Base-by-base conservation (phyloP, 257 asterid species). In the Solanum etuberosum region DNA sequence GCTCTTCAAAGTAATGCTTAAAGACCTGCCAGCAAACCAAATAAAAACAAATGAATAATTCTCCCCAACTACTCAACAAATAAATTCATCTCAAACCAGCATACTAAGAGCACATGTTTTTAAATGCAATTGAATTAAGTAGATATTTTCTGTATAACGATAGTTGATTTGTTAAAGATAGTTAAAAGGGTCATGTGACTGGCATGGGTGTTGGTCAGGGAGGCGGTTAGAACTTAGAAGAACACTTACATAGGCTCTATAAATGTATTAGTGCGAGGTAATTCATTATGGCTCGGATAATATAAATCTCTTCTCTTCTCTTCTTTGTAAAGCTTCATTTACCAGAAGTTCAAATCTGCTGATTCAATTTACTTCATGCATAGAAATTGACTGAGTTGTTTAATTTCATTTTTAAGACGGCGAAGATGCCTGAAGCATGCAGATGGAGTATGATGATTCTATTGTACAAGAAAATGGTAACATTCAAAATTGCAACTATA, bases 1-100 rank as follows among this genome's bases (percentile, higher is more conserved):
- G 89, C 93, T 94, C 99, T 92, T 97, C 99, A 84, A 97, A 97
- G 90, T 97, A 97, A 90, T 97, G 98, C 90, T 97, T 97, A 91
- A 97, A 97, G 87, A 97, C 99, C 99, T 97, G 95, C 86, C 23
- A 86, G 15, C 38, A 77, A 42, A 77, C 63, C 84, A 77, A 42
- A 42, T 77, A 42, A 42, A 40, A 77, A 2, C 25, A 77, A 77
- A 42, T 77, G n/a, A 77, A 77, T 42, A 77, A 76, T 76, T 77
- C 37, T 25, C 61, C 63, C 35, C n/a, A 77, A 27, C 84, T 77
- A 25, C 84, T 42, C 84, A 77, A 42, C 84, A 77, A 46, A 77
- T 42, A 42, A 77, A 77, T 42, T n/a, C 61, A 77, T 42, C 63
- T 42, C 84, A 77, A 77, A 43, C 63, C 63, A 42, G 46, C 25